Conservation (phyloP, 768 basidiomycete genomes). For the Trametes punicea region DNA sequence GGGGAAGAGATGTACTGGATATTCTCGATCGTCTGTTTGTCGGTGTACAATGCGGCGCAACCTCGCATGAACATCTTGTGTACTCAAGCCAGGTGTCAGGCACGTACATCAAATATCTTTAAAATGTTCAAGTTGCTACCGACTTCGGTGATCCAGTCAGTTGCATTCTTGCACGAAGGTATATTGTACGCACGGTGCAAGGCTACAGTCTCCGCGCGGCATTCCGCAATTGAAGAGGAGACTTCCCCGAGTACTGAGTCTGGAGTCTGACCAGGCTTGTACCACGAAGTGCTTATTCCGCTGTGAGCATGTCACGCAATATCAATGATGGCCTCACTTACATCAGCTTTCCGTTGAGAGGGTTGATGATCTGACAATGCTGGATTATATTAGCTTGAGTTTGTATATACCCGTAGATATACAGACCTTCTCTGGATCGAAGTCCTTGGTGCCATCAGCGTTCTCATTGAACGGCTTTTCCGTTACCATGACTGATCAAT, state of each 20-base stretch:
- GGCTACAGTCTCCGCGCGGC: slow-evolving; percentile 86
- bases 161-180: too few species aligned
- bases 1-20: slow-evolving; percentile 80
- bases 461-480: slow-evolving; percentile 80
- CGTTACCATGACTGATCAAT: slow-evolving; percentile 80
- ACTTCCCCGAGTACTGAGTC: slow-evolving; percentile 82
- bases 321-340: slow-evolving; percentile 30
- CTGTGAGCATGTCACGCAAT: neutral
- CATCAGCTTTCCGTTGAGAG: slow-evolving; percentile 75
- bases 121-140: slow-evolving; percentile 74
- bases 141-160: slow-evolving; percentile 40
- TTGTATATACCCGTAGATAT: neutral
- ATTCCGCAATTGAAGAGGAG: slow-evolving; percentile 90
- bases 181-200: slow-evolving; percentile 57
- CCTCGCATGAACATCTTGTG: neutral
- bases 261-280: slow-evolving; percentile 82
- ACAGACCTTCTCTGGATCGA: slow-evolving; percentile 60
- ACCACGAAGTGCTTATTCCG: slow-evolving; percentile 67
- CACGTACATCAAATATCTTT: slow-evolving; percentile 70
- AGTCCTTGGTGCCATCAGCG: slow-evolving; percentile 75
- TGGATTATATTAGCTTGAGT: neutral
- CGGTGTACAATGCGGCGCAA: slow-evolving; percentile 50
- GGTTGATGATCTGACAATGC: slow-evolving; percentile 63
- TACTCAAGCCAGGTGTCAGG: too few species aligned
- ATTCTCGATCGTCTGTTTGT: slow-evolving; percentile 67